Conservation (phyloP, 768 basidiomycete genomes). For the Xanthoconium purpureum region DNA sequence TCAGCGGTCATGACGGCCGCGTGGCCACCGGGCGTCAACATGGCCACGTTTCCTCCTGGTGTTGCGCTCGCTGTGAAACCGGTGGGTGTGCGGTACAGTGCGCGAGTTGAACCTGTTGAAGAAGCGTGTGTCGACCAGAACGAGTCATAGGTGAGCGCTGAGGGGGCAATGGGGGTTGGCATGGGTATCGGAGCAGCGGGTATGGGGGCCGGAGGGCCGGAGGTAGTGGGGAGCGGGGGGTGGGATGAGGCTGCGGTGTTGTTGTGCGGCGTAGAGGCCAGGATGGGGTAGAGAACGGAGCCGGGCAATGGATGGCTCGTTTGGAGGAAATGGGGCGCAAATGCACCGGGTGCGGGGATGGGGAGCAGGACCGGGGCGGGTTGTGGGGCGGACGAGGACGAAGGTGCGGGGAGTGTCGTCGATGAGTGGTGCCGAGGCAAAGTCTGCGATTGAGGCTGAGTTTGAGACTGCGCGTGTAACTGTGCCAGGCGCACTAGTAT, state of each 20-base stretch:
- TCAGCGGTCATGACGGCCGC: constrained; percentile 32
- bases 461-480: constrained; percentile 21
- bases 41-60: constrained; percentile 28
- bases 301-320: constrained; percentile 12
- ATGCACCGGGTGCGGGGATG: not conserved
- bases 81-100: constrained; percentile 30
- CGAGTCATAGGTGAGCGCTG: constrained; percentile 53
- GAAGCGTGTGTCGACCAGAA: constrained; percentile 59
- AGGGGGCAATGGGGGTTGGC: constrained; percentile 14
- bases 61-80: constrained; percentile 28
- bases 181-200: constrained; percentile 4
- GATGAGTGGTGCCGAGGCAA: constrained; percentile 1
- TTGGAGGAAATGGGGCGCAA: constrained; percentile 3
- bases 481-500: constrained; percentile 25
- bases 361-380: not conserved
- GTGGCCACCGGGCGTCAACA: constrained; percentile 32
- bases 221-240: not conserved
- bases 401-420: not conserved
- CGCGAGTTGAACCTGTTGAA: constrained; percentile 22
- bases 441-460: constrained; percentile 1
- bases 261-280: not conserved
- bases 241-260: not conserved
- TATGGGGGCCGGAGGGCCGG: not conserved
- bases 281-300: constrained; percentile 1
- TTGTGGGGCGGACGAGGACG: not conserved